Evolutionary conservation across 805 yeast genomes (phyloP), one percentile per base, ranked within the genome.

Genomic region (Hanseniaspora lachancei): DNA sequence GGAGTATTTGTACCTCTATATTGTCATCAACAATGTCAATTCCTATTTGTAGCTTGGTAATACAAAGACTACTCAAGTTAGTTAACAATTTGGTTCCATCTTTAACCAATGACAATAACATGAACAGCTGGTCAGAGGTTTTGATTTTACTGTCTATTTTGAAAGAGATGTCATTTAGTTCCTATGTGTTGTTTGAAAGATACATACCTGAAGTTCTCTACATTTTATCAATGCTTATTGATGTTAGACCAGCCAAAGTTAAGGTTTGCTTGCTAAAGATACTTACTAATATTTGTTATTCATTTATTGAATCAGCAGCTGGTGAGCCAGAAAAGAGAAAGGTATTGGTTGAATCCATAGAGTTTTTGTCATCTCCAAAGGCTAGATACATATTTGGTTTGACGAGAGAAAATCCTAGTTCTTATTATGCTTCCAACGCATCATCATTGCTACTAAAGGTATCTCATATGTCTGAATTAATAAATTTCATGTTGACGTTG

Each of bases 181-280:
- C 86, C 0, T 72, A 78, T 39, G 66, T 76, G 15, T 74, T 78
- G 60, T 79, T 84, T 8, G 81, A 82, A 58, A 71, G 78, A 68
- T 84, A 75, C 64, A 67, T 87, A 59, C 83, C 89, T 13, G 95
- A 88, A 63, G 74, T 86, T 1, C 74, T 85, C 57, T 81, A 80
- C 62, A 72, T 86, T 58, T 76, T 84, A 34, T 76, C 91, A 0
- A 72, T 85, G 21, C 77, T 76, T 47, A 67, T 76, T 29, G 78
- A 76, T 62, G 70, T 73, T 32, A 80, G 79, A 3, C 77, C 79
- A 12, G 62, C 69, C 21, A 72, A 82, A 36, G 74, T 87, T 59
- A 79, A 95, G 55, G 66, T 68, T 18, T 80, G 73, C 39, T 70
- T 86, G 40, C 81, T 83, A 61, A 80, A 79, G 58, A 66, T 86